These are phyloP conservation scores for Backusella psychrophila DNA, from an alignment of 192 early-diverging fungal genomes.

Conservation along the genomic window DNA sequence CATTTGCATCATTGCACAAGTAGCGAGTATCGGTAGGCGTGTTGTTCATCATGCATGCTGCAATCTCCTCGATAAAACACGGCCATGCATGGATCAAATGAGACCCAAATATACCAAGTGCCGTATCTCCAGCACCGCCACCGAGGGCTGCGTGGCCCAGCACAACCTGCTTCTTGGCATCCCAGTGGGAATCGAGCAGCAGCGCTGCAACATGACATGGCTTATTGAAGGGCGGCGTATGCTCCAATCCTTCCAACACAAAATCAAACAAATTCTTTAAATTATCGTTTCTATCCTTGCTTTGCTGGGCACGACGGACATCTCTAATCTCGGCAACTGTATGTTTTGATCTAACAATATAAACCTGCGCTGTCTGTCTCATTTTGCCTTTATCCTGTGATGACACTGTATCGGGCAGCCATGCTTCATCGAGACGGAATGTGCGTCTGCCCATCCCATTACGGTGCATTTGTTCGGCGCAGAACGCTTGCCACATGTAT, in stretches of 20 bases:
- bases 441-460: constrained; percentile 69
- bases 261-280: constrained; percentile 48
- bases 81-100: constrained; percentile 67
- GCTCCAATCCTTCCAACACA: constrained; percentile 46
- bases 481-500: constrained; percentile 76
- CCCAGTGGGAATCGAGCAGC: constrained; percentile 58
- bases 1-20: constrained; percentile 58
- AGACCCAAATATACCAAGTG: constrained; percentile 69
- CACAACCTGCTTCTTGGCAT: constrained; percentile 44
- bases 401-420: constrained; percentile 51
- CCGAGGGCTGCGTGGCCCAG: constrained; percentile 67
- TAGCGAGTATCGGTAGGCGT: constrained; percentile 53
- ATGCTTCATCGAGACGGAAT: constrained; percentile 61
- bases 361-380: constrained; percentile 55
- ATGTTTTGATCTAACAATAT: constrained; percentile 47
- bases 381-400: constrained; percentile 35
- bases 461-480: constrained; percentile 67
- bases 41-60: constrained; percentile 49
- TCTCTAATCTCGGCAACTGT: constrained; percentile 56
- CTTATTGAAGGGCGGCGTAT: constrained; percentile 41
- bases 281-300: constrained; percentile 24
- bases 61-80: constrained; percentile 55
- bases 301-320: constrained; percentile 57
- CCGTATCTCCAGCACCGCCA: constrained; percentile 48
- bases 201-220: constrained; percentile 52